Base-by-base conservation (phyloP, 441 rosid species). In the Syzygium malaccense region DNA sequence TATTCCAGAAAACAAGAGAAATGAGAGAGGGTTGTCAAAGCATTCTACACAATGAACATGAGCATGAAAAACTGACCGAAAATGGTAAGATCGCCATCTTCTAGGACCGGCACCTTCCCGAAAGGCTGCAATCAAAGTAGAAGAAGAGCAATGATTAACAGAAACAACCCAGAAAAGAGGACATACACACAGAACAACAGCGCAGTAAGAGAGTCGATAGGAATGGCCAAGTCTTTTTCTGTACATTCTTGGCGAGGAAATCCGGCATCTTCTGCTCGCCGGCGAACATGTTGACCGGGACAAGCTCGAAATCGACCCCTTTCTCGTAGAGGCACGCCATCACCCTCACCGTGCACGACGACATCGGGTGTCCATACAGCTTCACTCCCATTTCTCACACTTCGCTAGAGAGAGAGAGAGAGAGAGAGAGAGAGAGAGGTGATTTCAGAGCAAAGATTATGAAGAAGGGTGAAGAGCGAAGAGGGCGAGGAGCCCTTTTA, bases 61-160 rank as follows among this genome's bases (percentile, higher is more conserved):
- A 54, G 79, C 20, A 8, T 26, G 3, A 26, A 13, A 71, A 66
- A 87, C 92, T 62, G 90, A 96, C 99, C 98, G 51, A 96, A 95
- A 75, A 96, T 89, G 28, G 93, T 94, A 23, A 96, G 92, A 89
- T 94, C 96, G 19, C 88, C 97, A 85, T 96, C 99, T 93, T 96
- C 97, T 45, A 96, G 93, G 41, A 91, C 96, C 45, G 99, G 98
- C 87, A 96, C 89, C 88, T 89, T 95, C 32, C 98, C 99, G 75
- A 96, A 96, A 37, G 98, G 99, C 99, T 95, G 93, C 93, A 91
- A 54, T 17, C 15, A 18, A 68, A 53, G 64, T 83, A 48, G 4
- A 60, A 86, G 71, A 41, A 20, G 49, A 54, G 14, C 53, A 71
- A 26, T 14, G 62, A 66, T 14, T 83, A 87, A 79, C 57, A 17